Percentiles rank a stretch among this genome's conserved stretches.
These are phyloP conservation scores for Penicillium silybi DNA, from an alignment of 495 filamentous ascomycete genomes.

Conservation along the genomic window DNA sequence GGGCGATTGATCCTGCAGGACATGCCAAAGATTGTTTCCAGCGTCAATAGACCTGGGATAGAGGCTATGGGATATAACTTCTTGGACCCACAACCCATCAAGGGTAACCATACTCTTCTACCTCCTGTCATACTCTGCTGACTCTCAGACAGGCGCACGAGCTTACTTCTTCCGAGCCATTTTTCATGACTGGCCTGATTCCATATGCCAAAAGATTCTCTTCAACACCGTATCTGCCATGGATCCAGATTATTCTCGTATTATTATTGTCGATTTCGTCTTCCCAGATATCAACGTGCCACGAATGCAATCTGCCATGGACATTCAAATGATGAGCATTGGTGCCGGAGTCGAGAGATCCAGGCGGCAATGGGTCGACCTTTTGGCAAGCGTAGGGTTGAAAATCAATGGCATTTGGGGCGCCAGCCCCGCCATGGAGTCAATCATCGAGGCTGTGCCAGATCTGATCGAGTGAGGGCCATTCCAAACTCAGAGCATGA, in stretches of 20 bases:
- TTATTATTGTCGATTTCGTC: constrained; percentile 46
- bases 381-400: constrained; percentile 25
- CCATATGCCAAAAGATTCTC: constrained; percentile 34
- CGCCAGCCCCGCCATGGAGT: constrained; percentile 24
- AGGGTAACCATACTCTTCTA: constrained; percentile 16
- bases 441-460: constrained; percentile 17
- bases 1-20: constrained; percentile 43
- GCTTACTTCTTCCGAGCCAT: constrained; percentile 42
- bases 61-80: constrained; percentile 38
- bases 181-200: constrained; percentile 46
- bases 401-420: constrained; percentile 27
- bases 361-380: constrained; percentile 26
- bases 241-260: constrained; percentile 36
- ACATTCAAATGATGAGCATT: constrained; percentile 39
- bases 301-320: constrained; percentile 32
- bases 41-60: constrained; percentile 19
- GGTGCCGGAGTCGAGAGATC: constrained; percentile 30
- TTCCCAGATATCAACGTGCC: constrained; percentile 32
- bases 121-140: background rate
- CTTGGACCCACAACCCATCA: constrained; percentile 40
- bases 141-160: constrained; percentile 32
- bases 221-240: constrained; percentile 32
- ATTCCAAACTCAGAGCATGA: no score
- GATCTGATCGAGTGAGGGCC: no score
- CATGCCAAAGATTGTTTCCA: constrained; percentile 28